Evolutionary conservation across 1,284 basidiomycete genomes (phyloP).

Genomic region (Trichosporon sp.): DNA sequence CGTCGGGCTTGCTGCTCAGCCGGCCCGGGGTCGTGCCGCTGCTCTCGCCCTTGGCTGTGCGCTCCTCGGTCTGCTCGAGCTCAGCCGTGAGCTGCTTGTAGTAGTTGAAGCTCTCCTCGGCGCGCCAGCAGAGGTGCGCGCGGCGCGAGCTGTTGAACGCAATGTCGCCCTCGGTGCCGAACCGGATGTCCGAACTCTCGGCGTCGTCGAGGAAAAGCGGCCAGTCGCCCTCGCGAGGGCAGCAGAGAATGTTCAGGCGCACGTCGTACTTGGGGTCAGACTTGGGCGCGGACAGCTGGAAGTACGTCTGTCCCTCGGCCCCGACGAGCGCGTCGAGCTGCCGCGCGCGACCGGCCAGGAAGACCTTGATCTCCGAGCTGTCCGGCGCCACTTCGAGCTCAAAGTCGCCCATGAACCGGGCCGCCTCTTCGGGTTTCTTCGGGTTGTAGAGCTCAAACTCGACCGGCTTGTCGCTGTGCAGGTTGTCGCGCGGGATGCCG

Average conservation of each 20-base stretch:
- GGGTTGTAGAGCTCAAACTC: constrained; percentile 38
- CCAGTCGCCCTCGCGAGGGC: constrained; percentile 53
- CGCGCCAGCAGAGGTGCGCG: constrained; percentile 45
- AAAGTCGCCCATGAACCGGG: constrained; percentile 35
- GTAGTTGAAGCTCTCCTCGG: constrained; percentile 40
- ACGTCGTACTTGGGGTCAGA: constrained; percentile 40
- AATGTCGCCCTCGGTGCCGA: constrained; percentile 51
- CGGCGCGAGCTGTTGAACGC: constrained; percentile 52
- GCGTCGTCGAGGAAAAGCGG: constrained; percentile 55
- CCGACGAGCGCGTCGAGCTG: constrained; percentile 36
- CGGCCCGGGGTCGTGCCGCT: not conserved
- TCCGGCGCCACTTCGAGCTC: constrained; percentile 48
- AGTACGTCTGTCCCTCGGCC: constrained; percentile 21
- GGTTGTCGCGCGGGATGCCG: constrained; percentile 35
- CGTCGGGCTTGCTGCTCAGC: constrained; percentile 31
- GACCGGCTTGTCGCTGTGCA: constrained; percentile 31
- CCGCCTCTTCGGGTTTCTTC: constrained; percentile 28
- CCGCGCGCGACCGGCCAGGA: constrained; percentile 40
- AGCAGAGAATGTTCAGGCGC: constrained; percentile 54
- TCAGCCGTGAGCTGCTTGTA: constrained; percentile 26
- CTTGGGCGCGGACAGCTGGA: constrained; percentile 15
- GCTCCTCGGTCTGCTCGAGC: constrained; percentile 18
- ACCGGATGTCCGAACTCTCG: constrained; percentile 52
- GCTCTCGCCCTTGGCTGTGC: not conserved
- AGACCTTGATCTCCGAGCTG: constrained; percentile 43